Base-by-base conservation (phyloP, 2,329 filamentous ascomycete species). In the Domatiomyces catenatus region DNA sequence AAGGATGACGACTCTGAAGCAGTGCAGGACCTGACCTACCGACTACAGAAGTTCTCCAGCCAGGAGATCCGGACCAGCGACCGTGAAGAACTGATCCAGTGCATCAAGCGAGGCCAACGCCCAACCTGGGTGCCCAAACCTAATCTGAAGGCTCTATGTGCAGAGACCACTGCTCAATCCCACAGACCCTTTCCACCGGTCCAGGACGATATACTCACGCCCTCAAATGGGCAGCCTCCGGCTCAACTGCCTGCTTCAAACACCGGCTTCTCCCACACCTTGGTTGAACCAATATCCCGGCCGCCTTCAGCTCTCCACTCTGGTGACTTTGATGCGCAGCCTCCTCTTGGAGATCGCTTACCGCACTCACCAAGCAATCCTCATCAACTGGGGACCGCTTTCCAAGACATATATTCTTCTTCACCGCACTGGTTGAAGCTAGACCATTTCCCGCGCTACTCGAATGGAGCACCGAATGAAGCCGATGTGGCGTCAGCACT, bases 31-130 rank as follows among this genome's bases (percentile, higher is more conserved):
- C 43, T 26, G 43, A 5, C 8, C 19, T 12, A 45, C 17, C 19
- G 43, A 18, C 19, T 26, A 5, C 19, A n/a, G 2, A 18, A 22
- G 43, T 12, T 26, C 10, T 26, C 19, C 19, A 26, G 43, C 43
- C 10, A 45, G 43, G 46, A 42, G 8, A 49, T 60, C 20, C 46
- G 50, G 19, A 59, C 57, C 2, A 64, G 63, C 52, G 80, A 87
- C 64, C 77, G 89, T 56, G 79, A 80, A 51, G 83, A 89, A 65
- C 71, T 94, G 59, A 95, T 96, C 51, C 79, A 88, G 66, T 77
- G 82, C 56, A 75, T 95, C 58, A 95, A 95, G 69, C 79, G 77
- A 64, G 80, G 80, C 28, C 81, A 88, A 66, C 84, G 79, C 61
- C 82, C 85, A 39, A 78, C 79, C 3, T 92, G 86, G 86, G 71